Conservation (phyloP, 768 basidiomycete species). For the Mycena maculata region DNA sequence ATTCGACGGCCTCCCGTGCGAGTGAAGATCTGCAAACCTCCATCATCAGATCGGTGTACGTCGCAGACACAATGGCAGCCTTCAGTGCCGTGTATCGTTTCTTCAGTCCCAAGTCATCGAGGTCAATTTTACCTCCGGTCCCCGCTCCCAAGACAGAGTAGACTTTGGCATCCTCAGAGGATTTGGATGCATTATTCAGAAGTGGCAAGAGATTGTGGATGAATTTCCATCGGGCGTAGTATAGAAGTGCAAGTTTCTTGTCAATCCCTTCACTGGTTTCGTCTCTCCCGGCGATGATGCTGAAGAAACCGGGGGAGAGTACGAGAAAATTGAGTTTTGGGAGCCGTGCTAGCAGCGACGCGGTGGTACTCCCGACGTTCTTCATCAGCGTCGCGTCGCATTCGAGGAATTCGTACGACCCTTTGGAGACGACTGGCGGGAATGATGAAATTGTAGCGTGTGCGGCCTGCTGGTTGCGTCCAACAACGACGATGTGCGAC, state of each 20-base stretch:
- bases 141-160: conserved; percentile 50
- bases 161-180: conserved; percentile 53
- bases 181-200: conserved; percentile 45
- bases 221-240: conserved; percentile 56
- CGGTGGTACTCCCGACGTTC: conserved; percentile 44
- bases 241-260: conserved; percentile 49
- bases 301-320: conserved; percentile 47
- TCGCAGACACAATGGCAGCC: conserved; percentile 37
- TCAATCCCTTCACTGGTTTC: conserved; percentile 55
- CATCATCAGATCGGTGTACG: conserved; percentile 52
- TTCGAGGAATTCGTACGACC: conserved; percentile 49
- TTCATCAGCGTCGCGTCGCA: conserved; percentile 52
- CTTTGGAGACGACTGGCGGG: conserved; percentile 36
- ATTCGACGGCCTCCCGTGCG: neutral
- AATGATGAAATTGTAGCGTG: conserved; percentile 47
- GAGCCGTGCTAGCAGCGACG: conserved; percentile 42
- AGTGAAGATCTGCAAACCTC: conserved; percentile 38
- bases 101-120: conserved; percentile 52
- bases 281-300: conserved; percentile 42
- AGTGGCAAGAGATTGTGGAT: conserved; percentile 49
- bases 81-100: conserved; percentile 42
- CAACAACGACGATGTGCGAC: conserved; percentile 53
- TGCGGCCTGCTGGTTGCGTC: conserved; percentile 50
- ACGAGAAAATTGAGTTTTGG: conserved; percentile 53
- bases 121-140: conserved; percentile 42